Percentiles rank a stretch among this genome's conserved stretches.
Conservation (phyloP, 2,329 filamentous ascomycete species). For the Macrophomina tecta region DNA sequence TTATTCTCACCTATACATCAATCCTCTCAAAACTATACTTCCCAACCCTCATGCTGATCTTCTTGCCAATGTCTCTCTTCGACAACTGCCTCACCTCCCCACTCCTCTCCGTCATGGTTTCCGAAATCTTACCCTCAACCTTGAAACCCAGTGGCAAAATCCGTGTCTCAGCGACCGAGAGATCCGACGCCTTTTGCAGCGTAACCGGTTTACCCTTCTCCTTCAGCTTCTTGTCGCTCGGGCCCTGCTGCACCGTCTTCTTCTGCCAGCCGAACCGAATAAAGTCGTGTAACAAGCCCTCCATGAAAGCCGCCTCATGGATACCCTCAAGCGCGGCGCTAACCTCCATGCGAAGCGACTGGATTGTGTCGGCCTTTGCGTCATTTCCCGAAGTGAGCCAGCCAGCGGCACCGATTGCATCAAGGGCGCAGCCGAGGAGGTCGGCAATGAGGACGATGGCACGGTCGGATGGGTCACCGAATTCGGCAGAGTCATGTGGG, state of each 20-base stretch:
- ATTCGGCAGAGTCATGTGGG: conserved; percentile 43
- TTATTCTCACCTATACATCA: conserved; percentile 33
- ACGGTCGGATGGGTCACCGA: conserved; percentile 66
- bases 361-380: conserved; percentile 67
- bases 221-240: conserved; percentile 33
- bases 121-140: conserved; percentile 55
- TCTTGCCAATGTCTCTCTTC: conserved; percentile 74
- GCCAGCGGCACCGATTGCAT: conserved; percentile 75
- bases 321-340: conserved; percentile 74
- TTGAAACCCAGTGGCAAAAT: conserved; percentile 78
- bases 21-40: conserved; percentile 85
- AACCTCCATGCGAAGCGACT: conserved; percentile 70
- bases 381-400: conserved; percentile 67
- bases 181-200: conserved; percentile 40
- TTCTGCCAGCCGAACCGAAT: conserved; percentile 61
- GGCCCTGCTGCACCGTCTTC: conserved; percentile 37
- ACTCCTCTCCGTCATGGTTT: conserved; percentile 64
- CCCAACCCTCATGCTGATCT: conserved; percentile 79
- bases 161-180: conserved; percentile 36
- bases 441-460: conserved; percentile 74
- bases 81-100: conserved; percentile 75
- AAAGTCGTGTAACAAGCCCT: conserved; percentile 69
- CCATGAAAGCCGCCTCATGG: conserved; percentile 70
- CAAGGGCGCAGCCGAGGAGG: conserved; percentile 74
- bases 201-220: conserved; percentile 53